Base-by-base conservation (phyloP, 2,329 filamentous ascomycete genomes). In the Neonectria neomacrospora region DNA sequence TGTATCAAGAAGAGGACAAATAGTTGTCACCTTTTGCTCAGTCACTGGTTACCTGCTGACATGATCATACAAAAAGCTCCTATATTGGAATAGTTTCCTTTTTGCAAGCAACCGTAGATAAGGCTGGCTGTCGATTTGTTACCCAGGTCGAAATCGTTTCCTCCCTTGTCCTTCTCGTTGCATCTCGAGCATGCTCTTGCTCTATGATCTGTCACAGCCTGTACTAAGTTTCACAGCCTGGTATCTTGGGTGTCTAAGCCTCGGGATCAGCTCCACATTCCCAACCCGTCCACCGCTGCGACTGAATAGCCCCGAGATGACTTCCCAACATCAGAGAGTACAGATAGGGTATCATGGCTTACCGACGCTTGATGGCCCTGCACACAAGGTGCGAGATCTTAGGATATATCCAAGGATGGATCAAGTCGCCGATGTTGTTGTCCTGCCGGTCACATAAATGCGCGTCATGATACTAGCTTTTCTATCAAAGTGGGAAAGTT, bases 331-430 rank as follows among this genome's bases (percentile, higher is more conserved):
- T 84, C 1, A 88, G 81, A 0, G 88, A 88, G 76, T 93, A 93
- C 8, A 91, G 83, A 73, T 92, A 93, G 0, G 91, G 90, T 9
- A 93, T 85, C 57, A 93, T 80, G 66, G 90, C 89, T 72, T 93
- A 93, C 32, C 90, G 84, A 7, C 91, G 84, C 76, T 89, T 88
- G 75, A 93, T 91, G 1, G 88, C 83, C 55, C 83, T 83, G 16
- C 90, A 85, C 14, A 93, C 80, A 1, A 90, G 76, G 0, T 85
- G 85, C 0, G 88, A 88, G 28, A 88, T 88, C 37, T 89, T 85
- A 0, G 89, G 88, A 71, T 92, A 91, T 89, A 92, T 92, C 89
- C 90, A 93, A 0, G 90, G 90, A 78, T 92, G 90, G 61, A 93
- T 93, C 0, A 93, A 90, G 37, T 91, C 90, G 8, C 90, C 90